These are phyloP conservation scores for Coprinopsis marcescibilis DNA, from an alignment of 768 basidiomycete genomes.

Conservation along the genomic window DNA sequence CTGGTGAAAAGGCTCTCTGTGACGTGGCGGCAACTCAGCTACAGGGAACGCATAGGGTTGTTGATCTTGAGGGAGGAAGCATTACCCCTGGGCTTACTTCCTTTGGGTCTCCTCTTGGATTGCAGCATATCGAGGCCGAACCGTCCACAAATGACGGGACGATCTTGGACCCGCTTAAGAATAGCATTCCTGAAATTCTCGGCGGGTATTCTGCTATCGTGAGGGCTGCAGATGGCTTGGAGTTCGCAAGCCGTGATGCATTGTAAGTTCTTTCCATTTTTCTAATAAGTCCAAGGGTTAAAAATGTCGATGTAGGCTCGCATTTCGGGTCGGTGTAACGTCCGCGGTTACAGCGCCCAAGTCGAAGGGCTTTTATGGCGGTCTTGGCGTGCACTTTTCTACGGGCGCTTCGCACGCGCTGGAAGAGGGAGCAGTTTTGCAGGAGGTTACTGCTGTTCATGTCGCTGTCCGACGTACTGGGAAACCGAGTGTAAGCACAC, in stretches of 20 bases:
- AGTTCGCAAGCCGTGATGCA: conserved; percentile 63
- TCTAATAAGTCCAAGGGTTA: neutral
- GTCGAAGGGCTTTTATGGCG: conserved; percentile 47
- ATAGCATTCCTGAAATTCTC: conserved; percentile 40
- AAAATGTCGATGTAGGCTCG: conserved; percentile 38
- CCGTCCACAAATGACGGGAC: conserved; percentile 64
- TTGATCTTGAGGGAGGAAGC: conserved; percentile 70
- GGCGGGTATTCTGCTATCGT: conserved; percentile 49
- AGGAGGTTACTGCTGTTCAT: conserved; percentile 63
- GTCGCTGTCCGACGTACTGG: conserved; percentile 49
- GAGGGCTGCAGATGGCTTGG: conserved; percentile 69
- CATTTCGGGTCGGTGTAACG: conserved; percentile 69
- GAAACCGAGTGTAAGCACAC: conserved; percentile 66
- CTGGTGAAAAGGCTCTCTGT: conserved; percentile 27
- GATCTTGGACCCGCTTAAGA: conserved; percentile 48
- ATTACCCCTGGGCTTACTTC: conserved; percentile 62
- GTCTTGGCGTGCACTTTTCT: conserved; percentile 63
- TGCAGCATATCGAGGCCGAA: conserved; percentile 65
- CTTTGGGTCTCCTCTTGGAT: conserved; percentile 66
- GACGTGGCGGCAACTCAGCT: conserved; percentile 11
- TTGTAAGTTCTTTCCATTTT: conserved; percentile 43
- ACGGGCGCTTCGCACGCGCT: conserved; percentile 55
- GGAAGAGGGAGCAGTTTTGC: conserved; percentile 54
- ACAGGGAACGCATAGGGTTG: conserved; percentile 21
- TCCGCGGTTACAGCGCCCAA: conserved; percentile 59